phyloP scores from a whole-genome alignment of 2,329 filamentous ascomycete species.

The Westerdykella ornata region DNA sequence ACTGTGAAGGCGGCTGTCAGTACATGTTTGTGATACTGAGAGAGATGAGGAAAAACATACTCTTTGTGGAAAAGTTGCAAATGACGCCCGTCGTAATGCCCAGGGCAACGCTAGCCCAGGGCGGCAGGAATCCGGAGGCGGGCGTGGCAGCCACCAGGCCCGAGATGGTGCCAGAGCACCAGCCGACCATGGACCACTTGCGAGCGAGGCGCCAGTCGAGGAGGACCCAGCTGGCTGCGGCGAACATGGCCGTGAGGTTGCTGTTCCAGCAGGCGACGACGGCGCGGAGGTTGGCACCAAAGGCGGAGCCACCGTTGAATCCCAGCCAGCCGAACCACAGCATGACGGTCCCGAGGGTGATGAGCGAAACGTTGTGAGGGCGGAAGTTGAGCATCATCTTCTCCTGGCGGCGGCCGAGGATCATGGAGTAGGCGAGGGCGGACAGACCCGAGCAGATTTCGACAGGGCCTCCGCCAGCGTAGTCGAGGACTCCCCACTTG shows the following conservation, averaged over 20 bases:
- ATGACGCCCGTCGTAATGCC: constrained; percentile 58
- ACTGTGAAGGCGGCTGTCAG: constrained; percentile 38
- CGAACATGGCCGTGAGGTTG: constrained; percentile 88
- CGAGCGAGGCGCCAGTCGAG: constrained; percentile 90
- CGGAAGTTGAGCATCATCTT: constrained; percentile 99
- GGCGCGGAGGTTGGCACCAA: constrained; percentile 88
- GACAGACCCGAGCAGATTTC: constrained; percentile 93
- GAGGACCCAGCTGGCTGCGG: constrained; percentile 84
- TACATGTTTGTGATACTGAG: not conserved
- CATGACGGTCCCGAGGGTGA: constrained; percentile 88
- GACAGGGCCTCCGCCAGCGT: constrained; percentile 92
- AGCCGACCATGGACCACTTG: constrained; percentile 92
- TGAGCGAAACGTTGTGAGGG: constrained; percentile 95
- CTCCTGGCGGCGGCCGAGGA: constrained; percentile 92
- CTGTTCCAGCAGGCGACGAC: constrained; percentile 98
- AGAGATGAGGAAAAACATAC: constrained; percentile 47
- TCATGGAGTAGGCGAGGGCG: constrained; percentile 89
- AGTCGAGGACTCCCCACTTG: constrained; percentile 88
- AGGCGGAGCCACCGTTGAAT: constrained; percentile 95
- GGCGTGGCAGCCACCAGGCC: constrained; percentile 84
- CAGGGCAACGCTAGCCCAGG: constrained; percentile 57
- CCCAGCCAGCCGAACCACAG: constrained; percentile 99
- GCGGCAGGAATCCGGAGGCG: constrained; percentile 69
- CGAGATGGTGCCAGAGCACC: constrained; percentile 84
- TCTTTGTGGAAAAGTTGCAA: constrained; percentile 82